These are phyloP conservation scores for Backusella mclennaniae DNA, from an alignment of 192 early-diverging fungal species.

Conservation along the genomic window DNA sequence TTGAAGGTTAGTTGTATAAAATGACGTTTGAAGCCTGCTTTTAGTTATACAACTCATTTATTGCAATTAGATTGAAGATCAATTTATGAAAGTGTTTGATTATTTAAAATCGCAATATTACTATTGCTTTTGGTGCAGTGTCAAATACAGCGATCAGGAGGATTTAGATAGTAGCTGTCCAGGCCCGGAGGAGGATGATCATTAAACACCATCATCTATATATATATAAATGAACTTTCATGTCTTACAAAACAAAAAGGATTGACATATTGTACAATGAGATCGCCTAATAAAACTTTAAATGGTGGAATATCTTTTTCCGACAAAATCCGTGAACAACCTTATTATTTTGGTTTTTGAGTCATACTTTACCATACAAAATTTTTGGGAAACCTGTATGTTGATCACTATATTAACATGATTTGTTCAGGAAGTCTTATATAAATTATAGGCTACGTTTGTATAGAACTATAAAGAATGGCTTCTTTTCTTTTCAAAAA, in stretches of 20 bases:
- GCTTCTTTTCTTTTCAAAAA: too few species aligned
- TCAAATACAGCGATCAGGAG: constrained; percentile 45
- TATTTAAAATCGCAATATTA: constrained; percentile 54
- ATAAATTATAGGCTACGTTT: too few species aligned
- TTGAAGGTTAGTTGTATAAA: constrained; percentile 3
- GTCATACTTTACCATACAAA: neutral
- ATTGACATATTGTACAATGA: neutral
- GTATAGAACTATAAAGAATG: too few species aligned
- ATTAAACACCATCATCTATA: constrained; percentile 24
- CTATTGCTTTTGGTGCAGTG: constrained; percentile 74
- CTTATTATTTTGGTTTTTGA: neutral
- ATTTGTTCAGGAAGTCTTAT: too few species aligned
- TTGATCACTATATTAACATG: too few species aligned
- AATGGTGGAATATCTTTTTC: neutral
- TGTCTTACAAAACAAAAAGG: too few species aligned
- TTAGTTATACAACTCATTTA: too few species aligned
- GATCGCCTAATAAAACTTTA: neutral
- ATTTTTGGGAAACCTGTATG: too few species aligned
- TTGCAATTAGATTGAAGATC: constrained; percentile 38
- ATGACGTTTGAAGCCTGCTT: neutral
- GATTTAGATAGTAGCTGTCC: constrained; percentile 61
- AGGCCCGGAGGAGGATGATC: constrained; percentile 58
- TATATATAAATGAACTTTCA: too few species aligned
- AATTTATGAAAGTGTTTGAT: constrained; percentile 43
- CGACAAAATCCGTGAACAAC: neutral